A percentile compares a stretch with the other conserved stretches of the same genome.
phyloP scores from a whole-genome alignment of 805 yeast genomes.

The Sungouiozyma ichnusensis region DNA sequence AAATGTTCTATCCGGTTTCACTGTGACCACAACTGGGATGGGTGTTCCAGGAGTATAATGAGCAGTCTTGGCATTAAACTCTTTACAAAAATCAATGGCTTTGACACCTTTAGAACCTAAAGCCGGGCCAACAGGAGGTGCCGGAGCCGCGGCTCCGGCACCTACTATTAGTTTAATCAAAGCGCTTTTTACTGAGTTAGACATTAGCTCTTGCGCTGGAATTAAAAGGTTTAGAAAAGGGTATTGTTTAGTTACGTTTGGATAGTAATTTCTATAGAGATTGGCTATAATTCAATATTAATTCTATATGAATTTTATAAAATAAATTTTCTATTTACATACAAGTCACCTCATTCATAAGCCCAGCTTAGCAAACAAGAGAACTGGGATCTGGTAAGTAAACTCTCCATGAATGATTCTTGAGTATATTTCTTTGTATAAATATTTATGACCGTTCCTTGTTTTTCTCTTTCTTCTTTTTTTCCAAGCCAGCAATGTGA shows the following conservation, averaged over 20 bases:
- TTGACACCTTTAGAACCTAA: conserved; percentile 97
- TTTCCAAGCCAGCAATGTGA: conserved; percentile 87
- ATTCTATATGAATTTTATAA: too few relatives aligned
- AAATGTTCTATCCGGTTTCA: conserved; percentile 88
- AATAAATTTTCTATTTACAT: too few relatives aligned
- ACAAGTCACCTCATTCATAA: too few relatives aligned
- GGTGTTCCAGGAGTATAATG: conserved; percentile 79
- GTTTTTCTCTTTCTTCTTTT: conserved; percentile 45
- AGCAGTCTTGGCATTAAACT: conserved; percentile 94
- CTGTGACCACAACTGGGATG: conserved; percentile 73
- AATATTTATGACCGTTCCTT: neutral
- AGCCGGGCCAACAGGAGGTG: conserved; percentile 99
- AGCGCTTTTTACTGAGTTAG: conserved; percentile 43
- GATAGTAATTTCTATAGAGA: too few relatives aligned
- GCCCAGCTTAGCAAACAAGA: too few relatives aligned
- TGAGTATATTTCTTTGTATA: neutral
- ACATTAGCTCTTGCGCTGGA: conserved; percentile 11
- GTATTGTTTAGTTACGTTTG: too few relatives aligned
- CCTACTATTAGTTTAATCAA: conserved; percentile 85
- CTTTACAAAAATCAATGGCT: conserved; percentile 97
- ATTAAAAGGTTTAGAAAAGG: neutral
- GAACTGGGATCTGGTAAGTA: too few relatives aligned
- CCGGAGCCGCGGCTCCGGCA: conserved; percentile 96
- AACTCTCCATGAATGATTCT: too few relatives aligned
- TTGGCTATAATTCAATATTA: too few relatives aligned